Base-by-base conservation (phyloP, 176 grass and related monocot species). In the Oropetium thomaeum region DNA sequence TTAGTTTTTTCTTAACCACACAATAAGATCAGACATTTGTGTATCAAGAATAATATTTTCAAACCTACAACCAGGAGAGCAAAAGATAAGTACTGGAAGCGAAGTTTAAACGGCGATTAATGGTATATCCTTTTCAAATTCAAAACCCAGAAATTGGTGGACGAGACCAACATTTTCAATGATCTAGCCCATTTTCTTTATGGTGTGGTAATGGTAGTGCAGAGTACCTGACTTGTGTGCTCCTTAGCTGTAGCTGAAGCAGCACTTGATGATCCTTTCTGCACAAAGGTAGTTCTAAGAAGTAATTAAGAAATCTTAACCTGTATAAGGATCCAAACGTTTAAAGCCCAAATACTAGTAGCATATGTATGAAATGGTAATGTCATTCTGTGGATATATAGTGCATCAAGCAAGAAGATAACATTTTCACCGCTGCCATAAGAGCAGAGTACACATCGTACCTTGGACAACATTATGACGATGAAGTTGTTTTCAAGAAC, bases 391-490 rank as follows among this genome's bases (percentile, higher is more conserved):
- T 43, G 64, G 5, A 27, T 39, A 26, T 43, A 40, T 17, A 43
- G 14, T 67, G 9, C 28, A 28, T 38, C 23, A 43, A 67, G 64
- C 12, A 2, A 17, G 0, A 16, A 19, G 39, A 67, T 6, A 26
- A 42, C 9, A 67, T 27, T 42, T 42, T 25, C 40, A 42, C 37
- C 39, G 16, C 5, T 67, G 15, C 20, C 9, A 14, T 16, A 29
- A 44, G 39, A 44, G 5, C 23, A 52, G 49, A 1, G 17, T 8
- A 16, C 31, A 16, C 28, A 78, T 3, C 47, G 4, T 88, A 97
- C 94, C 88, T 92, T 86, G 69, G 74, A 85, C 67, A 93, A 73
- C 94, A 97, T 97, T 71, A 97, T 88, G 47, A 97, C 90, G 31
- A 97, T 78, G 43, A 97, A 89, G 79, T 77, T 85, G 59, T 89